Base-by-base conservation (phyloP, 1,139 yeast species). In the Geotrichum siamense region DNA sequence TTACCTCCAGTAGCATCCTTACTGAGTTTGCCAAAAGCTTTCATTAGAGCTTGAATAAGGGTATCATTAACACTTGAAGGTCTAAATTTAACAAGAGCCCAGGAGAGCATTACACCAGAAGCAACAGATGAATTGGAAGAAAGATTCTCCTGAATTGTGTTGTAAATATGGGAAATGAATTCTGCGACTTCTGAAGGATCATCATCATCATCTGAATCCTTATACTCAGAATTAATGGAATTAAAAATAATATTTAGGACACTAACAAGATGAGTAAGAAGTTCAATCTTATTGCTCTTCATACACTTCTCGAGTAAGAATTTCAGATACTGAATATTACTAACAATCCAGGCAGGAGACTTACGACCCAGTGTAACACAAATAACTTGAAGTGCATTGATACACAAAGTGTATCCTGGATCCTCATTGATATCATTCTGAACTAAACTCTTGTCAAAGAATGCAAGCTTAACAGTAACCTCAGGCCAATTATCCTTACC, bases 381-480 rank as follows among this genome's bases (percentile, higher is more conserved):
- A 40, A 93, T 71, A 0, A 91, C 96, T 60, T 86, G 96, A 45
- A 93, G 66, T 0, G 98, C 95, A 62, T 91, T 93, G 55, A 89
- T 69, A 55, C 95, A 85, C 53, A 84, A 79, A 2, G 87, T 86
- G 29, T 86, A 50, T 8, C 72, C 62, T 39, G 64, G 69, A 1
- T 72, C 66, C 17, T 84, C 75, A 34, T 76, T 76, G 48, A 86
- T 69, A 53, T 89, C 96, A 47, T 84, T 79, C 16, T 85, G 79
- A 23, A 83, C 78, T 48, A 91, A 67, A 55, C 87, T 82, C 53
- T 91, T 78, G 53, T 91, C 98, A 58, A 91, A 91, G 60, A 85
- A 86, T 1, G 81, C 75, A 38, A 91, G 69, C 55, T 86, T 85
- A 8, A 91, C 87, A 9, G 80, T 75, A 9, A 86, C 94, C 54